Base-by-base conservation (phyloP, 352 stramenopile species). In the Globisporangium rhizosaccharum region DNA sequence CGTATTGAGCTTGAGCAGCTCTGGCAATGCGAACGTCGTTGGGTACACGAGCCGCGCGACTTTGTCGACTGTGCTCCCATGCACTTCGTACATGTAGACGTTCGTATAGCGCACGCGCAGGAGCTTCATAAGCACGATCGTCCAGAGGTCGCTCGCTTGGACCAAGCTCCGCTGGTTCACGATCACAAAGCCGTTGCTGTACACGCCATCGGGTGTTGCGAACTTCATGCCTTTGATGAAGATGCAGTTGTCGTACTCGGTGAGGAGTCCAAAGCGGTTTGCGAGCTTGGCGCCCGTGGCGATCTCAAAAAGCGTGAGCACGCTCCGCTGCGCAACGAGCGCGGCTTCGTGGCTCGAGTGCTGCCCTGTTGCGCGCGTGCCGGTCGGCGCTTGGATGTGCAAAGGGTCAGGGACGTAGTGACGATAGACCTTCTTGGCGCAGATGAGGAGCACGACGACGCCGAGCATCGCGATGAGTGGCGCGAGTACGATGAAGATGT, bases 151-250 rank as follows among this genome's bases (percentile, higher is more conserved):
- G 6, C 0, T 10, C 0, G 50, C 39, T 30, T 55, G 56, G 1
- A 62, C 26, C 7, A 62, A 15, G 25, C 23, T 51, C 28, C 50
- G 39, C 5, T 42, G 3, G 50, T 51, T 62, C 15, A 37, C 56
- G 50, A 62, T 62, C 56, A 62, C 56, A n/a, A 56, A 62, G 25
- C 56, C 56, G 39, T 51, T 62, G 48, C 56, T 56, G 56, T 62
- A 62, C 8, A 62, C 17, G 18, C 56, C 56, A 14, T 75, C 68
- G 2, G 68, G 54, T 0, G 65, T 68, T 0, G 65, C 61, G 51
- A 59, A 71, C 56, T 75, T 75, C 55, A 68, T 71, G 51, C 65
- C 65, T 14, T 68, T 67, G 65, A 75, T 68, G 58, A 71, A 72
- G 1, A 57, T 7, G 44, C 62, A 75, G 11, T 53, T 62, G 25